Conservation (phyloP, 2,329 filamentous ascomycete genomes). For the Neopestalotiopsis clavispora region DNA sequence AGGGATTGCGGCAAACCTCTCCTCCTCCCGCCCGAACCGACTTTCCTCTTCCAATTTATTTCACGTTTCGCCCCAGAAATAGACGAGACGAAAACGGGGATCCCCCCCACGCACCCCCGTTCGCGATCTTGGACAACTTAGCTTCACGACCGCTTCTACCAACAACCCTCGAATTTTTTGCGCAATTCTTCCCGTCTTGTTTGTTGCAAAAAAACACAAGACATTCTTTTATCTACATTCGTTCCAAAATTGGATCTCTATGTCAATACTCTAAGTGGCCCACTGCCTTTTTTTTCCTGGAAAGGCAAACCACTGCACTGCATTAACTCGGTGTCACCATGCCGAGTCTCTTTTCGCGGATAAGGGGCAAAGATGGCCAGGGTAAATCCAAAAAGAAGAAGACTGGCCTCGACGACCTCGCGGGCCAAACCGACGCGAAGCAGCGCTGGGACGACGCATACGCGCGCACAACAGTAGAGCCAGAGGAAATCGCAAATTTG, state of each 20-base stretch:
- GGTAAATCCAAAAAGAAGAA: constrained; percentile 70
- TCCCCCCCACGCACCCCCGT: neutral
- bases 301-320: neutral
- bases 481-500: constrained; percentile 90
- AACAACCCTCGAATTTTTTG: neutral
- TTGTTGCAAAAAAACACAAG: neutral
- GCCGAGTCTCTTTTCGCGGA: constrained; percentile 64
- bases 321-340: constrained; percentile 41
- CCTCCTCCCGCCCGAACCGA: neutral
- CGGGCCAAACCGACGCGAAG: constrained; percentile 64
- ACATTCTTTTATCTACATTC: neutral
- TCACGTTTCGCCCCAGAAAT: constrained; percentile 2
- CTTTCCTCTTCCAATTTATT: neutral
- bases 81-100: neutral
- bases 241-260: neutral
- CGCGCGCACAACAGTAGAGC: constrained; percentile 78
- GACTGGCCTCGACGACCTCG: constrained; percentile 52
- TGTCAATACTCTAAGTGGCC: neutral
- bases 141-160: neutral
- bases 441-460: constrained; percentile 89
- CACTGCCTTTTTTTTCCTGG: neutral
- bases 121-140: neutral
- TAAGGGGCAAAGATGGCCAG: constrained; percentile 77
- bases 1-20: neutral
- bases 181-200: neutral